Evolutionary conservation across 2,329 filamentous ascomycete species (phyloP), one percentile per base, ranked within the genome.

Genomic region (Alternaria arborescens): DNA sequence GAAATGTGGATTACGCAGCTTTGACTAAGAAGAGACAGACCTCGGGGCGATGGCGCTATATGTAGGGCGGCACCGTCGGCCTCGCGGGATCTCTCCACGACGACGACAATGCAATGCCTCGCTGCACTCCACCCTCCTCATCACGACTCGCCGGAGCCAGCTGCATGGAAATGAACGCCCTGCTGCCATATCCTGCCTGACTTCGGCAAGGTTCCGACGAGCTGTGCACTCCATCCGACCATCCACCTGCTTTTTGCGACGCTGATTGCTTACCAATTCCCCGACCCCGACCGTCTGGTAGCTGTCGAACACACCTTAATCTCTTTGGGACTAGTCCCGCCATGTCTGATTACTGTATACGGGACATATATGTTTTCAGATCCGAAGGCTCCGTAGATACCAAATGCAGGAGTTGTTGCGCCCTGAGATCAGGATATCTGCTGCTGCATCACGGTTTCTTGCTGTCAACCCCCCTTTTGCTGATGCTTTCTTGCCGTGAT

Each of bases 241-340:
- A 56, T 60, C 56, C 42, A 53, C 58, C 47, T 58, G 58, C 53
- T 42, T 32, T 32, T 48, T 58, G 44, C 50, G 14, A 43, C 43
- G 46, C 46, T 50, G 46, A 36, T 38, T 42, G 64, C 66, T 68
- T 56, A 71, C 69, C 69, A 70, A 69, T 70, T 61, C 60, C 51
- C 50, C 56, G 52, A 54, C 59, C 40, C 50, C 55, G 56, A 54
- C 32, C 28, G 55, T 41, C n/a, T 44, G 57, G 57, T 60, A 56
- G 47, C 57, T 55, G 61, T 60, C 61, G 57, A 58, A 66, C 51
- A 50, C 60, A 46, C 55, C 47, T 38, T 56, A 61, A 36, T 14
- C 60, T 52, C 54, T 44, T 55, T 48, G 24, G 2, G 48, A 52
- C 44, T 44, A 55, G 52, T 34, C 26, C 32, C 26, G 52, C 54